phyloP scores from a whole-genome alignment of 176 grass and related monocot genomes.

The Pontederia paniculata region DNA sequence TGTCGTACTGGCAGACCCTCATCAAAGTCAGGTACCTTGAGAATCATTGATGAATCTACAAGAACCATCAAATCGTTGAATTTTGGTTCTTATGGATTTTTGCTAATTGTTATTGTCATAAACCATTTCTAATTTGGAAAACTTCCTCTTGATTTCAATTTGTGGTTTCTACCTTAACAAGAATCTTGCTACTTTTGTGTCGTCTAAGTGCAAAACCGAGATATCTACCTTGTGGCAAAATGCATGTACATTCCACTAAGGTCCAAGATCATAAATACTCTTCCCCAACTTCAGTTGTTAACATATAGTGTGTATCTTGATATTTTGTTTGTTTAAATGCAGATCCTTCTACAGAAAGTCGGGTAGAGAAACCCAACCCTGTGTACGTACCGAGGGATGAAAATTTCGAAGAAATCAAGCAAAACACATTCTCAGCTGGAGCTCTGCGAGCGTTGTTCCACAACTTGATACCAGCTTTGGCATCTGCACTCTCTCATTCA shows the following conservation, averaged over 20 bases:
- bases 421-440: conserved; percentile 14
- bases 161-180: too few relatives aligned
- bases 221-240: too few relatives aligned
- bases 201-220: too few relatives aligned
- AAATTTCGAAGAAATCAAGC: conserved; percentile 24
- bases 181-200: too few relatives aligned
- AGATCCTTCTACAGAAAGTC: conserved; percentile 35
- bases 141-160: too few relatives aligned
- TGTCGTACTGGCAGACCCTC: conserved; percentile 36
- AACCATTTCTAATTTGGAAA: too few relatives aligned
- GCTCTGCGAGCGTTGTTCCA: conserved; percentile 21
- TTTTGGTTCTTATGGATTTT: too few relatives aligned
- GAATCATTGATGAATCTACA: background rate
- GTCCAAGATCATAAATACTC: too few relatives aligned
- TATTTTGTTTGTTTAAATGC: conserved; percentile 6
- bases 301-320: background rate
- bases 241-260: too few relatives aligned
- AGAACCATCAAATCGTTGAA: too few relatives aligned
- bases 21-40: conserved; percentile 32
- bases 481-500: conserved; percentile 12
- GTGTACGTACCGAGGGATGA: conserved; percentile 22
- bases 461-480: conserved; percentile 22
- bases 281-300: too few relatives aligned
- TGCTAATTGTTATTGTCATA: too few relatives aligned
- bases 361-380: conserved; percentile 27